Evolutionary conservation across 257 asterid species (phyloP).

Genomic region (Solanum chiquidenum): DNA sequence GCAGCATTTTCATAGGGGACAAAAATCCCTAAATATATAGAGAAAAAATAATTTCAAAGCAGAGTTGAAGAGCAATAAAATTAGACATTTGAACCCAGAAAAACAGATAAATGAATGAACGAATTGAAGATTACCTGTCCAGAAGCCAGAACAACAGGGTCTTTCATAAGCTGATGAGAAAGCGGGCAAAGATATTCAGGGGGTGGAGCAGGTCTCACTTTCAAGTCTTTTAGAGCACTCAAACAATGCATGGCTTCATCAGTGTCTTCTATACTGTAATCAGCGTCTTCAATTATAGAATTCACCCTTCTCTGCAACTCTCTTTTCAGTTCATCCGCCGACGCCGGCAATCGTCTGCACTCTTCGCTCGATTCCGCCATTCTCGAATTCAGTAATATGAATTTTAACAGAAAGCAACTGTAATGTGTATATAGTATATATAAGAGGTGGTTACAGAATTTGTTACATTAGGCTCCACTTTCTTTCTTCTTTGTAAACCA

Average conservation of each 20-base stretch:
- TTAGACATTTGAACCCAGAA: neutral
- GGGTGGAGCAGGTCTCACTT: slow-evolving; percentile 19
- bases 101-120: too few species aligned
- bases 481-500: neutral
- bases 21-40: neutral
- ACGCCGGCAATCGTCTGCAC: neutral
- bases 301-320: slow-evolving; percentile 27
- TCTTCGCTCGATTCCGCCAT: slow-evolving; percentile 15
- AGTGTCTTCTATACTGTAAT: slow-evolving; percentile 15
- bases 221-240: slow-evolving; percentile 21
- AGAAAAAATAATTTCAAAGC: neutral
- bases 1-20: neutral
- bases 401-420: neutral
- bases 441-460: neutral
- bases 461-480: neutral
- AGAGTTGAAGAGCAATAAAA: neutral
- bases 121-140: slow-evolving; percentile 16
- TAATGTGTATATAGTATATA: too few species aligned
- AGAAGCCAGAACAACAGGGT: slow-evolving; percentile 54
- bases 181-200: slow-evolving; percentile 39
- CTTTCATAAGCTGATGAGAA: slow-evolving; percentile 33
- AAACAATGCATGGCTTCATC: slow-evolving; percentile 30
- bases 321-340: slow-evolving; percentile 26
- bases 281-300: slow-evolving; percentile 22
- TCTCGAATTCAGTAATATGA: neutral